A percentile compares a stretch with the other conserved stretches of the same genome.
Evolutionary conservation across 108 stramenopile species (phyloP).

Genomic region (Mayamaea pseudoterrestris): DNA sequence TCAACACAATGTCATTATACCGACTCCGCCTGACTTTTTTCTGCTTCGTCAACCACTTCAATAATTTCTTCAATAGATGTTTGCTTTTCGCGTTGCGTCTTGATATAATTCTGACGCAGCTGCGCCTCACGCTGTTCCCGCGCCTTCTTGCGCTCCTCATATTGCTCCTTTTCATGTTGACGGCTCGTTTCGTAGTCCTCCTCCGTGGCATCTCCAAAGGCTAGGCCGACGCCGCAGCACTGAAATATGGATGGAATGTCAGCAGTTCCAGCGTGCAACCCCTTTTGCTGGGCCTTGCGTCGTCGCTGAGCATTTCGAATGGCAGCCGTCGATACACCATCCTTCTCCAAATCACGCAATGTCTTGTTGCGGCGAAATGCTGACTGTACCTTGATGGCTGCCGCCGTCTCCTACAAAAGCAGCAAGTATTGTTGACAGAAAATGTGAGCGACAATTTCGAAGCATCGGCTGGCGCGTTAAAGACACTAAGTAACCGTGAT

Average conservation of each 20-base stretch:
- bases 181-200: conserved; percentile 28
- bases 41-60: conserved; percentile 26
- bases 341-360: conserved; percentile 30
- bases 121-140: conserved; percentile 32
- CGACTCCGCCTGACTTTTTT: background rate
- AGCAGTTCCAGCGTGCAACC: conserved; percentile 10
- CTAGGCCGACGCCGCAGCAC: conserved; percentile 44
- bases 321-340: conserved; percentile 38
- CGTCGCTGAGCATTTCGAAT: conserved; percentile 52
- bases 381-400: conserved; percentile 65
- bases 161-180: conserved; percentile 29
- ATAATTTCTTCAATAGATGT: conserved; percentile 14
- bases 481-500: background rate
- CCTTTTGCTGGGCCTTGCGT: conserved; percentile 26
- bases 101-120: conserved; percentile 32
- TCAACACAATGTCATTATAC: background rate
- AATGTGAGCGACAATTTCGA: background rate
- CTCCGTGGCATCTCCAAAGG: conserved; percentile 51
- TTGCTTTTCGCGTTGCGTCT: conserved; percentile 23
- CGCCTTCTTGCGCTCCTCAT: conserved; percentile 26
- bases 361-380: conserved; percentile 40
- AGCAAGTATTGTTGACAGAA: background rate
- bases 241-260: conserved; percentile 40
- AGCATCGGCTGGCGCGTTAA: no score
- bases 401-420: conserved; percentile 44